Percentiles rank a stretch among this genome's conserved stretches.
These are phyloP conservation scores for Xylaria sp. DNA, from an alignment of 2,329 filamentous ascomycete genomes.

Conservation along the genomic window DNA sequence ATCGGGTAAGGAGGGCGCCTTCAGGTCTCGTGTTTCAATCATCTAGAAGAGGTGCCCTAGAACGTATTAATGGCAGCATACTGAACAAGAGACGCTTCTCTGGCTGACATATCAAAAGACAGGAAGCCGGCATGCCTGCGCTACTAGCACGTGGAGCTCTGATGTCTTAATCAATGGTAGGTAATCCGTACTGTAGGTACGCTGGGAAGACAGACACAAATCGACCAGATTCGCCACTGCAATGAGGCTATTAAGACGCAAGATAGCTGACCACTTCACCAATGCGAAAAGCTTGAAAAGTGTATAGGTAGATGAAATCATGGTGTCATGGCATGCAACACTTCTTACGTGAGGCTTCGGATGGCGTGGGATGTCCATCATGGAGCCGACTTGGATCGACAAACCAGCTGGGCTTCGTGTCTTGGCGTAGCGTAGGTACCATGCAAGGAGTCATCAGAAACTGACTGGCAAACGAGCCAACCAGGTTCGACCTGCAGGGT, in stretches of 20 bases:
- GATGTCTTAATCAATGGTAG: no score
- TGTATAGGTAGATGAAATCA: slow-evolving; percentile 12
- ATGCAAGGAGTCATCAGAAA: slow-evolving; percentile 14
- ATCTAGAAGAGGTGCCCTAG: neutral
- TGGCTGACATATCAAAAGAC: no score
- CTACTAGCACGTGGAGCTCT: neutral
- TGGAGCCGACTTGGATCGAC: slow-evolving; percentile 11
- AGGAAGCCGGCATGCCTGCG: neutral
- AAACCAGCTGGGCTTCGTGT: slow-evolving; percentile 15
- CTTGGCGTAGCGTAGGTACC: slow-evolving; percentile 13
- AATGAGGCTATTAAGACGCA: slow-evolving; percentile 10
- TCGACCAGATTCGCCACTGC: neutral
- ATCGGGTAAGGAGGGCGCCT: no score
- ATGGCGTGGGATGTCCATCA: slow-evolving; percentile 18
- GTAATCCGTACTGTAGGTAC: neutral
- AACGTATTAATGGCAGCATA: neutral
- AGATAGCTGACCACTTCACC: slow-evolving; percentile 16
- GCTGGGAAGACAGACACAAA: slow-evolving; percentile 14
- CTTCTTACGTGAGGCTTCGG: slow-evolving; percentile 9
- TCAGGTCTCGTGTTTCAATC: no score
- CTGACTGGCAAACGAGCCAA: neutral
- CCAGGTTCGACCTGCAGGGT: neutral
- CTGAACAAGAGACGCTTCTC: neutral
- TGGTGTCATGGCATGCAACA: slow-evolving; percentile 19
- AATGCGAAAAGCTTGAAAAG: slow-evolving; percentile 21